Evolutionary conservation across 148 eudicot species (phyloP).

Genomic region (Fagopyrum tataricum): DNA sequence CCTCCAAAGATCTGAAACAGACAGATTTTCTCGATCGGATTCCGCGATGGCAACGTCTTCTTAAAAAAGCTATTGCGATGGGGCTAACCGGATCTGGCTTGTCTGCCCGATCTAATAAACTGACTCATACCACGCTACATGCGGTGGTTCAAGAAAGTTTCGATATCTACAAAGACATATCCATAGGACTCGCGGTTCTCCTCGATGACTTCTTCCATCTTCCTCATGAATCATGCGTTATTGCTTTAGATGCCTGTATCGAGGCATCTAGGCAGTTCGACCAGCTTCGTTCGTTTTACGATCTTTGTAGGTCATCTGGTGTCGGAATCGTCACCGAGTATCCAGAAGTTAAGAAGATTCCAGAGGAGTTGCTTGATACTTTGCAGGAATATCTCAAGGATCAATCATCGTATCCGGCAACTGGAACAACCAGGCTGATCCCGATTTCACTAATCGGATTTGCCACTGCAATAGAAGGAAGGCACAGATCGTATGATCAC

Average conservation of each 20-base stretch:
- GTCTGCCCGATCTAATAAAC: constrained; percentile 33
- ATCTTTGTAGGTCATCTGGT: constrained; percentile 45
- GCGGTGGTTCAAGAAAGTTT: constrained; percentile 61
- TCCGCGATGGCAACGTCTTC: constrained; percentile 51
- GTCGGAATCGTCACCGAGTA: constrained; percentile 55
- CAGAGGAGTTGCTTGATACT: constrained; percentile 50
- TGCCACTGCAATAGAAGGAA: no score
- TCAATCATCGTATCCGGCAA: background rate
- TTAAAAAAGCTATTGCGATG: constrained; percentile 62
- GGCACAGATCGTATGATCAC: background rate
- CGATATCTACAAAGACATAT: constrained; percentile 47
- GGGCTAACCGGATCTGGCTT: constrained; percentile 24
- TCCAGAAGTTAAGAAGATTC: constrained; percentile 59
- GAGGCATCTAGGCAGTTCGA: constrained; percentile 69
- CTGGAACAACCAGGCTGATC: background rate
- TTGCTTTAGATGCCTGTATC: constrained; percentile 41
- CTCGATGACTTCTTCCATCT: constrained; percentile 62
- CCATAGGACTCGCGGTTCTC: constrained; percentile 44
- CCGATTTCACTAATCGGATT: background rate
- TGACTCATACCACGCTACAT: constrained; percentile 37
- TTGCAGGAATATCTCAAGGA: constrained; percentile 68
- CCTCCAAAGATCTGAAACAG: constrained; percentile 26
- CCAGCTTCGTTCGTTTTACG: constrained; percentile 58
- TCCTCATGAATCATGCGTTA: constrained; percentile 38
- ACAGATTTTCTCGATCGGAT: constrained; percentile 38